These are phyloP conservation scores for Wickerhamomyces bovis DNA, from an alignment of 805 yeast genomes.

Conservation along the genomic window DNA sequence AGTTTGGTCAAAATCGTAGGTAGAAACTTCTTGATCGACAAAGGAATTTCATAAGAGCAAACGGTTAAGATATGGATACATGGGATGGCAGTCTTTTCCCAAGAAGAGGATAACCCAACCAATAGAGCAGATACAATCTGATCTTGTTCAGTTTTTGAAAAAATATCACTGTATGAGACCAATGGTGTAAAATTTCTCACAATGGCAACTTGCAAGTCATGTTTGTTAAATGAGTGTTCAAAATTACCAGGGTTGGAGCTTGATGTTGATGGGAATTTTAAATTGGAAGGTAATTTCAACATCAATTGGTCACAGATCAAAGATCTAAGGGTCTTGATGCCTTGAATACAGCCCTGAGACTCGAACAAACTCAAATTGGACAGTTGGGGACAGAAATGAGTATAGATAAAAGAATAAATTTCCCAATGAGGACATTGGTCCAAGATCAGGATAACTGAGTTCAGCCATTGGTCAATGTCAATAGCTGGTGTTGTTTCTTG, in stretches of 20 bases:
- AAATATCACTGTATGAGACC: slow-evolving; percentile 50
- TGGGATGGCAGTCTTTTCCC: slow-evolving; percentile 77
- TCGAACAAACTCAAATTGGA: slow-evolving; percentile 50
- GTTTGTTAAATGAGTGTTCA: slow-evolving; percentile 34
- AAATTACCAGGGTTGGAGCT: neutral
- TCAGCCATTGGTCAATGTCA: slow-evolving; percentile 48
- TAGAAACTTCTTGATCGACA: slow-evolving; percentile 61
- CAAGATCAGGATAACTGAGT: slow-evolving; percentile 42
- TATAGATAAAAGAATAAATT: slow-evolving; percentile 55
- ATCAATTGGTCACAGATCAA: slow-evolving; percentile 56
- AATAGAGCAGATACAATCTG: slow-evolving; percentile 54
- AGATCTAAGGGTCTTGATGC: slow-evolving; percentile 35
- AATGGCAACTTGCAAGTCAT: slow-evolving; percentile 61
- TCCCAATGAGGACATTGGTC: slow-evolving; percentile 63
- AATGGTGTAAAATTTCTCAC: slow-evolving; percentile 58
- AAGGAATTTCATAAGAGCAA: slow-evolving; percentile 77
- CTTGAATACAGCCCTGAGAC: slow-evolving; percentile 27
- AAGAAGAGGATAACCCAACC: slow-evolving; percentile 59
- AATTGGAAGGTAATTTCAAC: slow-evolving; percentile 38
- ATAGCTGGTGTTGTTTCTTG: slow-evolving; percentile 24
- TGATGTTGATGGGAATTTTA: slow-evolving; percentile 32
- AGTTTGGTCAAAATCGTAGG: slow-evolving; percentile 65
- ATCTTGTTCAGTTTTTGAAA: slow-evolving; percentile 56
- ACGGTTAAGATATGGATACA: slow-evolving; percentile 69
- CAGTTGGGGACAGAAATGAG: slow-evolving; percentile 67